These are phyloP conservation scores for Globisporangium abappressorium DNA, from an alignment of 352 stramenopile species.

Conservation along the genomic window DNA sequence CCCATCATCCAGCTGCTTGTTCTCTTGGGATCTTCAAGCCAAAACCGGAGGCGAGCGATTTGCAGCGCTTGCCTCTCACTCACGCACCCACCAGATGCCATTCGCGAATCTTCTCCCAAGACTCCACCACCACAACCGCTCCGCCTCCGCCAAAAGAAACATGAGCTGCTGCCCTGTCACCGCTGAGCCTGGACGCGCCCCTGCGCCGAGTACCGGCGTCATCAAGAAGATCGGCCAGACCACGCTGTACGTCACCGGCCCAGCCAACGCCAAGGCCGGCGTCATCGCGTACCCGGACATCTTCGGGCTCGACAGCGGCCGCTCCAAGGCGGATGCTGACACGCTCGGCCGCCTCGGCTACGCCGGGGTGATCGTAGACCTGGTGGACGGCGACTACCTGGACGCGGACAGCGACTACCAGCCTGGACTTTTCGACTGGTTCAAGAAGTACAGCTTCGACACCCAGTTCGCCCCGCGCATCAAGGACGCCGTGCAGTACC, in stretches of 20 bases:
- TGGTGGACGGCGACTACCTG: constrained; percentile 68
- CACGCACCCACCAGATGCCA: constrained; percentile 2
- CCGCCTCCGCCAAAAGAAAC: not conserved
- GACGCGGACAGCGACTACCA: constrained; percentile 22
- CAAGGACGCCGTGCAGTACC: constrained; percentile 68
- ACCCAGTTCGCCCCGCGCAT: constrained; percentile 50
- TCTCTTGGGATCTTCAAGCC: not conserved
- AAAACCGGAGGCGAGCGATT: not conserved
- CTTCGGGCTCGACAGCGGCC: constrained; percentile 75
- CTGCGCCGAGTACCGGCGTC: constrained; percentile 38
- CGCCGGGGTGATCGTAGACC: constrained; percentile 67
- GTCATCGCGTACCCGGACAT: constrained; percentile 76
- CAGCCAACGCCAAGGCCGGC: constrained; percentile 55
- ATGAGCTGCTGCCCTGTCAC: constrained; percentile 82
- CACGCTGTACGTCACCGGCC: constrained; percentile 71
- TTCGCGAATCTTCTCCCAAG: constrained; percentile 1
- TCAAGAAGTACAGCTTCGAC: constrained; percentile 68
- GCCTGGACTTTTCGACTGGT: constrained; percentile 40
- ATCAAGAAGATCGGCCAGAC: constrained; percentile 73
- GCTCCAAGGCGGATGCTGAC: constrained; percentile 76
- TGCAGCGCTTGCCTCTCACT: not conserved
- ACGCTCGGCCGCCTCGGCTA: constrained; percentile 74
- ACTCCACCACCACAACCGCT: not conserved
- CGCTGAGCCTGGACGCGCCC: constrained; percentile 47
- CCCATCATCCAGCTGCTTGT: not conserved